Percentiles rank a stretch among this genome's conserved stretches.
These are phyloP conservation scores for Cardiospermum halicacabum DNA, from an alignment of 345 rosid species.

Conservation along the genomic window DNA sequence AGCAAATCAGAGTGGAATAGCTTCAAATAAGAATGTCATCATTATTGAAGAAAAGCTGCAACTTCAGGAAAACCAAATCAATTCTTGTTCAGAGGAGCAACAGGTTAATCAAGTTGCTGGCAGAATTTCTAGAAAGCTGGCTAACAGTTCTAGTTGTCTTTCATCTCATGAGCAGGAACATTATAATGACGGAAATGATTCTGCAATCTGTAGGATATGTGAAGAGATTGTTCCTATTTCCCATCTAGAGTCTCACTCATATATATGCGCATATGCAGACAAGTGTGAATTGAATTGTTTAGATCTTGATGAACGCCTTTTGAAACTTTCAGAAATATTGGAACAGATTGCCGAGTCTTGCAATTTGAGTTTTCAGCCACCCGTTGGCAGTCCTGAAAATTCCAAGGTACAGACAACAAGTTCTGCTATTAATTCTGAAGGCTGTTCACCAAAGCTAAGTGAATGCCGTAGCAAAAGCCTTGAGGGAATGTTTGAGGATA, in stretches of 20 bases:
- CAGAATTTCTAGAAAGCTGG: constrained; percentile 19
- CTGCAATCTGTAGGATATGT: constrained; percentile 71
- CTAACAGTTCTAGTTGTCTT: constrained; percentile 14
- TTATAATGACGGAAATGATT: constrained; percentile 39
- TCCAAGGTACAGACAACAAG: constrained; percentile 30
- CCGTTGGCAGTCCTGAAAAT: constrained; percentile 55
- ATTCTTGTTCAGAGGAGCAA: constrained; percentile 24
- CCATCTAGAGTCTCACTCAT: constrained; percentile 75
- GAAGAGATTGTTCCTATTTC: constrained; percentile 68
- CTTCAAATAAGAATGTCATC: constrained; percentile 26
- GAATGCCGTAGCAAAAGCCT: constrained; percentile 80
- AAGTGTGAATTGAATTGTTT: constrained; percentile 69
- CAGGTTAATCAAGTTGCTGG: constrained; percentile 27
- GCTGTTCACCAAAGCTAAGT: constrained; percentile 63
- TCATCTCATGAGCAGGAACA: constrained; percentile 37
- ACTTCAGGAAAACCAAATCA: constrained; percentile 25
- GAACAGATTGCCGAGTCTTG: constrained; percentile 69
- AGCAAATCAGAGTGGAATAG: constrained; percentile 25
- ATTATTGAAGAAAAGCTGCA: constrained; percentile 28
- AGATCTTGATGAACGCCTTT: constrained; percentile 66
- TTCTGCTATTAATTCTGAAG: constrained; percentile 42
- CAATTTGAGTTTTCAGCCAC: constrained; percentile 39
- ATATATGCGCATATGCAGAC: constrained; percentile 85
- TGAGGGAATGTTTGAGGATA: constrained; percentile 88
- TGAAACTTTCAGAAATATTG: constrained; percentile 66